Base-by-base conservation (phyloP, 2,329 filamentous ascomycete species). In the Pseudogymnoascus sp. region DNA sequence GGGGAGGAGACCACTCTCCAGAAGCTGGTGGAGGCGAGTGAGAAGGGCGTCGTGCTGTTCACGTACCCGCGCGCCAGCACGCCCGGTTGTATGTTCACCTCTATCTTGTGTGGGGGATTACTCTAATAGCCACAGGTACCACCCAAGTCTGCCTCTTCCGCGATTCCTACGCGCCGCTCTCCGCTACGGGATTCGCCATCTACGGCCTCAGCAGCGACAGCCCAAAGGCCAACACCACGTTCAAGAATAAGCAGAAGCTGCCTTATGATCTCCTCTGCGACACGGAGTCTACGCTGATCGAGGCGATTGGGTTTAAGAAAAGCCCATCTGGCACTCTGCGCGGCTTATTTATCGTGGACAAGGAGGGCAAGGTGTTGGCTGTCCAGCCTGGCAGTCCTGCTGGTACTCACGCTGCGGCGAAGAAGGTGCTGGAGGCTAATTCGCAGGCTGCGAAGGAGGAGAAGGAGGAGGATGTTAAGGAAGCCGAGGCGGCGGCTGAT, bases 31-130 rank as follows among this genome's bases (percentile, higher is more conserved):
- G 88, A 91, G 61, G 84, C 89, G 73, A 96, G 92, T 82, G 87
- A 90, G 78, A 82, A 84, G 36, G 95, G 93, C 26, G 89, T 97
- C 47, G 91, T 96, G 35, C 79, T 97, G 31, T 97, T 99, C 76
- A 97, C 93, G 33, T 97, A 97, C 74, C 95, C 95, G 65, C 96
- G 90, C 78, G 95, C 95, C 11, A 95, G 89, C 28, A 99, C 95
- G 21, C 91, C 91, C 38, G 93, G 93, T 67, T 97, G 93, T 96
- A 86, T 84, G 91, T 79, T 63, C 76, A 15, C 13, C 0, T 35
- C 62, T 23, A 9, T 23, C n/a, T n/a, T 26, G 26, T 47, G 13
- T 47, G 21, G 7, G 13, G 42, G 1, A 47, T 26, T 62, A 66
- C 57, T 50, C 64, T 53, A 40, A 23, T 63, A 31, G 19, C 11